Percentiles rank a stretch among this genome's conserved stretches.
These are phyloP conservation scores for Chenopodium berlandieri DNA, from an alignment of 148 eudicot species.

Conservation along the genomic window DNA sequence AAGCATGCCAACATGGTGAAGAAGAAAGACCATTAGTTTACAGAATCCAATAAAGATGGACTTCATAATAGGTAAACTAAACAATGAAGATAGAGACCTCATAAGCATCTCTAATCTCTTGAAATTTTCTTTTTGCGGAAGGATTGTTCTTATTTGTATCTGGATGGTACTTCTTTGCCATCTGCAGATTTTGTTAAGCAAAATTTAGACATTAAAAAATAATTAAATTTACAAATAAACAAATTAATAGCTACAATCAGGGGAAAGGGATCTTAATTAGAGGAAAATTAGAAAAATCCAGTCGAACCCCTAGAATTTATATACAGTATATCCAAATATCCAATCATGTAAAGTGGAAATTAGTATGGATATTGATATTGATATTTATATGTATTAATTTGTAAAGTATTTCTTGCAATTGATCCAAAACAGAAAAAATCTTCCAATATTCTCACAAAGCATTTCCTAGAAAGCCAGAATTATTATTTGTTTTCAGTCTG, in stretches of 20 bases:
- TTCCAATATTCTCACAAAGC: background rate
- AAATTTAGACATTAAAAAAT: background rate
- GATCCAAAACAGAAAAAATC: background rate
- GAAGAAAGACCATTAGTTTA: constrained; percentile 19
- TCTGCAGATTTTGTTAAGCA: constrained; percentile 38
- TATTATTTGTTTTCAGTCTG: background rate
- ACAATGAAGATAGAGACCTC: constrained; percentile 56
- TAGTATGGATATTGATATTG: background rate
- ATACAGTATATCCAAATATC: background rate
- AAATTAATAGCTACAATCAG: background rate
- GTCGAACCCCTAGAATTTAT: background rate
- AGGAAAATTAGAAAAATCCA: background rate
- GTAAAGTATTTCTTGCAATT: background rate
- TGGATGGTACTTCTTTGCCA: constrained; percentile 96
- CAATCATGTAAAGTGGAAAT: background rate
- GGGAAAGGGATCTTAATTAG: background rate
- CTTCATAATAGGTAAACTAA: background rate
- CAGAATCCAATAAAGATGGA: background rate
- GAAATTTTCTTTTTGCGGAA: constrained; percentile 85
- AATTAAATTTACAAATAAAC: background rate
- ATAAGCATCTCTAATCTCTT: constrained; percentile 94
- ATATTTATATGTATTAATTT: too few species aligned
- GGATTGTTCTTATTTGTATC: constrained; percentile 83
- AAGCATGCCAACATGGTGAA: constrained; percentile 33
- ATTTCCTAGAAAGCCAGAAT: background rate